Evolutionary conservation across 345 rosid species (phyloP).

Genomic region (Toxicodendron radicans): DNA sequence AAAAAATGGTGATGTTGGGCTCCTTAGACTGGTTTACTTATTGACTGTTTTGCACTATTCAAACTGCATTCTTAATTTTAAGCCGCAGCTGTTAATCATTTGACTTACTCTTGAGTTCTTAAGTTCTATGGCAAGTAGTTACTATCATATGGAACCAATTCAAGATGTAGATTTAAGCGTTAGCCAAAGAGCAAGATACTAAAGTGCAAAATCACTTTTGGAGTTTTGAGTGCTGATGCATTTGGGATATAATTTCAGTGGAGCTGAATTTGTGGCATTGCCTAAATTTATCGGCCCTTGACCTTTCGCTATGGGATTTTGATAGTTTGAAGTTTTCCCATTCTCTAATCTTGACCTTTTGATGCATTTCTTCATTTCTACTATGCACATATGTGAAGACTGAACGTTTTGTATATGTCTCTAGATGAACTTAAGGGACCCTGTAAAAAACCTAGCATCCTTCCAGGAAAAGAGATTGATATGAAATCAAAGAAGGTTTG

Average conservation of each 20-base stretch:
- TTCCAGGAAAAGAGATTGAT: conserved; percentile 46
- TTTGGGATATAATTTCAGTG: not conserved
- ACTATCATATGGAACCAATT: not conserved
- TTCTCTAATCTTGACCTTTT: conserved; percentile 6
- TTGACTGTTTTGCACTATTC: not conserved
- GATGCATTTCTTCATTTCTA: conserved; percentile 6
- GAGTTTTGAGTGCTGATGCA: not conserved
- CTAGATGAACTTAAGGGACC: conserved; percentile 71
- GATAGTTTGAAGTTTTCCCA: not conserved
- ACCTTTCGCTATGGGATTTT: not conserved
- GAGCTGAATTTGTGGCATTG: conserved; percentile 6
- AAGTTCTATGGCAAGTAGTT: not conserved
- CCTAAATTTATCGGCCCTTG: not conserved
- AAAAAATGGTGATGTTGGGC: not conserved
- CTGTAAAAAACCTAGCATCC: conserved; percentile 71
- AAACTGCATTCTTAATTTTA: not conserved
- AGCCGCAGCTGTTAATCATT: not conserved
- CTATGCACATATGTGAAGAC: conserved; percentile 4
- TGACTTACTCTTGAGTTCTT: not conserved
- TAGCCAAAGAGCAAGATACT: not conserved
- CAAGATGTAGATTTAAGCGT: not conserved
- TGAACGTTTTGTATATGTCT: conserved; percentile 22
- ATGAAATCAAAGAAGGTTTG: conserved; percentile 72
- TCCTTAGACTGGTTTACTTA: not conserved
- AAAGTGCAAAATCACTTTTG: not conserved